Evolutionary conservation across 352 stramenopile species (phyloP), one percentile per base, ranked within the genome.

Genomic region (Globisporangium cylindrosporum): DNA sequence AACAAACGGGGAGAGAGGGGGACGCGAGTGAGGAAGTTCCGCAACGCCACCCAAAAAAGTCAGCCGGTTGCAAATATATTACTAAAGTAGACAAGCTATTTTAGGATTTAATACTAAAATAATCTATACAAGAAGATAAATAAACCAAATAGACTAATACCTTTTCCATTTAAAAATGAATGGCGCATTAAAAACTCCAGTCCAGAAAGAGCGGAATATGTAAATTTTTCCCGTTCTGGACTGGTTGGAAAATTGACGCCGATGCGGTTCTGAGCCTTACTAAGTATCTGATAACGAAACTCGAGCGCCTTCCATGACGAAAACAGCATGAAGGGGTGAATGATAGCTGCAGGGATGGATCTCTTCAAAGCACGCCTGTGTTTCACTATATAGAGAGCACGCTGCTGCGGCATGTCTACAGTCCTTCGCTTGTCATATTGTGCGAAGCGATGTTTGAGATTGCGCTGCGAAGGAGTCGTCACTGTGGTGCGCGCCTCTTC

Each of bases 1-100:
- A 49, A n/a, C 14, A 64, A 56, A 43, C 8, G 59, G 41, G 29
- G 20, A 32, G 55, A 51, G 58, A 63, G 36, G 24, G 58, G 58
- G 54, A 22, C 24, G 9, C 27, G 43, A 24, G 43, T 41, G 8
- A 10, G 8, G 34, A 15, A 48, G 15, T n/a, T 22, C 18, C 41
- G 41, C 41, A 49, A 49, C 41, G 15, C 41, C 41, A 49, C 14
- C 41, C 15, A 49, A 49, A 49, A 49, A 49, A 49, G 41, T 49
- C 15, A 20, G 38, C 38, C 38, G 12, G 38, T 46, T 46, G 38
- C 12, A 10, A 46, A 20, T 7, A 46, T 46, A 46, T 20, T 46
- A 46, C 4, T 14, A 6, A 46, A 46, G 15, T 46, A 46, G 12
- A 46, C 0, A 15, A 46, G 38, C 4, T 2, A 32, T 32, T 18